phyloP scores from a whole-genome alignment of 345 rosid species.

The Nephelium lappaceum region DNA sequence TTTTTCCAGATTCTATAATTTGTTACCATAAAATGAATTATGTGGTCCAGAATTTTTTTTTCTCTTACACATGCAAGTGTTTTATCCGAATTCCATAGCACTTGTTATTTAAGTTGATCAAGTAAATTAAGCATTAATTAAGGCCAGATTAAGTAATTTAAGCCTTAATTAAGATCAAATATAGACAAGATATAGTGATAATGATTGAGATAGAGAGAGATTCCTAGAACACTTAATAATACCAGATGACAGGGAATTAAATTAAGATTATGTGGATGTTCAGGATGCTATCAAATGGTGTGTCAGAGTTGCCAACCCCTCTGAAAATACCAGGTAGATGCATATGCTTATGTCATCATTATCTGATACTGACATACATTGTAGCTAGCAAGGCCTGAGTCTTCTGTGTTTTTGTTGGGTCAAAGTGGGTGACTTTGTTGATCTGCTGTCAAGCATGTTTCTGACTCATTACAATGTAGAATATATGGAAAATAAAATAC shows the following conservation, averaged over 20 bases:
- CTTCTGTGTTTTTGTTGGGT: neutral
- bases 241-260: neutral
- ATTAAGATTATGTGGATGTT: constrained; percentile 3
- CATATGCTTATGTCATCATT: neutral
- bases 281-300: neutral
- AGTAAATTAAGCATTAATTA: too few relatives aligned
- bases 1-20: too few relatives aligned
- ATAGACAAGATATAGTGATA: too few relatives aligned
- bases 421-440: constrained; percentile 1
- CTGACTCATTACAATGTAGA: neutral
- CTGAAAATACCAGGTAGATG: neutral
- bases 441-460: constrained; percentile 13
- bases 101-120: too few relatives aligned
- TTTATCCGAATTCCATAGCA: too few relatives aligned
- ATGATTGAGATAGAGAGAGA: neutral
- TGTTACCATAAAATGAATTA: too few relatives aligned
- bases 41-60: too few relatives aligned
- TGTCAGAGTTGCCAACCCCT: neutral
- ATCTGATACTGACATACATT: neutral
- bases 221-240: neutral
- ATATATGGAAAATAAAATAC: neutral
- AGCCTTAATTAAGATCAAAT: too few relatives aligned
- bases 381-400: neutral
- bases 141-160: too few relatives aligned
- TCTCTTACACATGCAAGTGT: too few relatives aligned